phyloP scores from a whole-genome alignment of 495 filamentous ascomycete genomes.

The Thermochaetoides thermophila region DNA sequence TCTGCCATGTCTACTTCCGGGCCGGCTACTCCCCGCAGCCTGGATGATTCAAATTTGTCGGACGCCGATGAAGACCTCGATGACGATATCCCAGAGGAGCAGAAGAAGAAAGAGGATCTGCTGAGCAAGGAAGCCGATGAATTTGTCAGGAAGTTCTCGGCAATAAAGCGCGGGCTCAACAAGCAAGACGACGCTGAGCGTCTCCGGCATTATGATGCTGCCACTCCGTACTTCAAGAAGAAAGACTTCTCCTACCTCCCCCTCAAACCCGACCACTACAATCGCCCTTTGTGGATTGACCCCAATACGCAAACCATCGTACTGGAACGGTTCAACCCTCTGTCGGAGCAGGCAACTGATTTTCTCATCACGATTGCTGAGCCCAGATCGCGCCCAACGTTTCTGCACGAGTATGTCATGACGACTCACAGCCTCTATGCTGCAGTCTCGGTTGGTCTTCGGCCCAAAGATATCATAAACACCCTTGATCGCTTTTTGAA shows the following conservation, averaged over 20 bases:
- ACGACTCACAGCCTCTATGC: conserved; percentile 89
- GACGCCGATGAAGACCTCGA: conserved; percentile 46
- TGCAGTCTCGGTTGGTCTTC: conserved; percentile 80
- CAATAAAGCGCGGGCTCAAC: conserved; percentile 36
- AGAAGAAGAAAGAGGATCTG: conserved; percentile 36
- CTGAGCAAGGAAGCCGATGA: conserved; percentile 49
- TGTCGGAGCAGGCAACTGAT: conserved; percentile 74
- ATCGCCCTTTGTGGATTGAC: conserved; percentile 87
- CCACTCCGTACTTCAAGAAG: conserved; percentile 32
- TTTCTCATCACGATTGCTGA: conserved; percentile 94
- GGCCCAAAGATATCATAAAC: conserved; percentile 76
- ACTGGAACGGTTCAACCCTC: conserved; percentile 85
- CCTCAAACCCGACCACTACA: conserved; percentile 77
- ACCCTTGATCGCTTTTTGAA: conserved; percentile 80
- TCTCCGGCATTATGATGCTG: conserved; percentile 25
- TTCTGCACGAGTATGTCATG: conserved; percentile 84
- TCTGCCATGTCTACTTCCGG: conserved; percentile 57
- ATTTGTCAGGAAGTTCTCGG: conserved; percentile 29
- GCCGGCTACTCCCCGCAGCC: conserved; percentile 46
- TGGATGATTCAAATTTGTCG: conserved; percentile 40
- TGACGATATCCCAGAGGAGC: conserved; percentile 48
- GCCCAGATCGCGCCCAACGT: conserved; percentile 72
- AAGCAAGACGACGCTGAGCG: conserved; percentile 11
- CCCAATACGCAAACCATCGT: conserved; percentile 71
- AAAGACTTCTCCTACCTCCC: conserved; percentile 64